Evolutionary conservation across 176 grass and related monocot genomes (phyloP), one percentile per base, ranked within the genome.

Genomic region (Triticum turgidum): DNA sequence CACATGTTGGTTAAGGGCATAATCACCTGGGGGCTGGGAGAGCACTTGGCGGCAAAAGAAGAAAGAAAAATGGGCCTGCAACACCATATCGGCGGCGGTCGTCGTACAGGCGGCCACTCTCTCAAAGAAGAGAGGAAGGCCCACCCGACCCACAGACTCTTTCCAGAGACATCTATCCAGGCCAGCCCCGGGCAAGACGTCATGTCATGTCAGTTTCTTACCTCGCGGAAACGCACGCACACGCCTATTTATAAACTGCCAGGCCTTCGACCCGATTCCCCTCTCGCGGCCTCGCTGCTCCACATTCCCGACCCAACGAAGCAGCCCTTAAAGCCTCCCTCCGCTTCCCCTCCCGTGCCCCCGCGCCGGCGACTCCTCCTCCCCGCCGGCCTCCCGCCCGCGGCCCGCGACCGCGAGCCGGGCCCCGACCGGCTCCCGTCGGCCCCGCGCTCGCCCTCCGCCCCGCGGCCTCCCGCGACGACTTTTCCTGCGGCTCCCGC

Each of bases 161-260:
- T 68, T 76, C 82, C 27, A 61, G 69, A 80, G 82, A 67, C 58
- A 54, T 80, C 87, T 30, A 66, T 74, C n/a, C 71, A 47, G 12
- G 13, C 47, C 45, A 47, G 49, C 10, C 45, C 54, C 37, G 0
- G 4, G 27, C 75, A 33, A 13, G 51, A n/a, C 63, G 73, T 35
- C 35, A 75, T 77, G 79, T 61, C 73, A 72, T 20, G 44, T 67
- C 62, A 34, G 51, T 65, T 47, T 44, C 21, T 69, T 71, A 42
- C 38, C 79, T 54, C 25, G 78, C 69, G 68, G 68, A 80, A 51
- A 47, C 41, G 72, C 41, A 73, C 71, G 20, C 64, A 39, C 44
- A 77, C 78, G 73, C 12, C 65, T 87, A 90, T 87, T 78, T 83
- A 54, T 54, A 59, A 90, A 83, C 73, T 3, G 22, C 52, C 54